A percentile compares a stretch with the other conserved stretches of the same genome.
These are phyloP conservation scores for Ajuga reptans DNA, from an alignment of 305 asterid species.

Conservation along the genomic window DNA sequence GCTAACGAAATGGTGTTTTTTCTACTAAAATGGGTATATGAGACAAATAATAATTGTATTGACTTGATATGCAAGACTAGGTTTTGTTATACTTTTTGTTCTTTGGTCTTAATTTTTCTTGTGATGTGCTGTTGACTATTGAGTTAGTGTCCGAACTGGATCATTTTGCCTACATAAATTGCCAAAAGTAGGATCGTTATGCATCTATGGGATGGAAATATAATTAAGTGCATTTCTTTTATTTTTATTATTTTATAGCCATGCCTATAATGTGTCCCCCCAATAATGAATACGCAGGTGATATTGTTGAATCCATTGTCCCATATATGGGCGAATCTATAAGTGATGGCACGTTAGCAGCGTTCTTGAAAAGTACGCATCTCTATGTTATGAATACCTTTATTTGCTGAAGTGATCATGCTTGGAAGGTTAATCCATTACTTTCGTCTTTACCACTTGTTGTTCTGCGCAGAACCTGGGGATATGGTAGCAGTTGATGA, in stretches of 20 bases:
- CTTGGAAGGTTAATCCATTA: slow-evolving; percentile 11
- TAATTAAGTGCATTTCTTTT: background rate
- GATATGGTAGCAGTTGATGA: slow-evolving; percentile 88
- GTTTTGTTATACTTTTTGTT: background rate
- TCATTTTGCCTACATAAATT: background rate
- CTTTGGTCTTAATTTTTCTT: background rate
- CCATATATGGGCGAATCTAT: slow-evolving; percentile 98
- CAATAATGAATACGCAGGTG: slow-evolving; percentile 42
- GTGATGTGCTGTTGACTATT: slow-evolving; percentile 12
- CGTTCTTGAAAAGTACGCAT: slow-evolving; percentile 82
- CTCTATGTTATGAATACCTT: background rate
- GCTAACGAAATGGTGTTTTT: background rate
- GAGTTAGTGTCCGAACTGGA: background rate
- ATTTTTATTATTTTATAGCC: background rate
- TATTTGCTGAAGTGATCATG: slow-evolving; percentile 2
- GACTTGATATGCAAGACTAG: slow-evolving; percentile 1
- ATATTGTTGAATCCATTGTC: slow-evolving; percentile 81
- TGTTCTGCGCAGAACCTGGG: slow-evolving; percentile 63
- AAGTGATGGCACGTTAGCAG: slow-evolving; percentile 85
- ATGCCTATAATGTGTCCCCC: slow-evolving; percentile 10
- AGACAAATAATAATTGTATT: background rate
- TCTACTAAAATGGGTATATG: background rate
- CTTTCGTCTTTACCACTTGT: slow-evolving; percentile 15
- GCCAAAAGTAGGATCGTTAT: slow-evolving; percentile 1
- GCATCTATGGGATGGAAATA: slow-evolving; percentile 1